Conservation (phyloP, 2,329 filamentous ascomycete species). For the Diaporthe velutina region DNA sequence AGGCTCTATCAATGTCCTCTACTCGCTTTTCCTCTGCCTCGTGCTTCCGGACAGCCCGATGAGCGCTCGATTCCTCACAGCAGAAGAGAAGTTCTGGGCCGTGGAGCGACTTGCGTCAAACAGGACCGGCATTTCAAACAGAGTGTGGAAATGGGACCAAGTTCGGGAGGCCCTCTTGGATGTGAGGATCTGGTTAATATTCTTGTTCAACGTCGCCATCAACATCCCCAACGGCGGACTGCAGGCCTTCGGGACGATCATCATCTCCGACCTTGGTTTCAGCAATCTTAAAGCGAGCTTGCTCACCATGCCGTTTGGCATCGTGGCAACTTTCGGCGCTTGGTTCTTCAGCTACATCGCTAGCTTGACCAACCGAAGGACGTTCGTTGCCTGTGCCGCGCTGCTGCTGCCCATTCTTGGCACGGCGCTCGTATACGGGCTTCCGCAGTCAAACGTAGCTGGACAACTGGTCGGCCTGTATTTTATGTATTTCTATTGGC, state of each 20-base stretch:
- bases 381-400: conserved; percentile 29
- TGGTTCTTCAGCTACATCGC: conserved; percentile 38
- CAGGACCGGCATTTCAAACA: conserved; percentile 52
- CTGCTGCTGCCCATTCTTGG: conserved; percentile 35
- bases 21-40: conserved; percentile 46
- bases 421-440: conserved; percentile 34
- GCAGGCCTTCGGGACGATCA: conserved; percentile 40
- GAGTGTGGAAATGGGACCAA: conserved; percentile 47
- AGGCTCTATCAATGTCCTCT: conserved; percentile 48
- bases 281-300: conserved; percentile 35
- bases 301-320: conserved; percentile 37
- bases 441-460: conserved; percentile 33
- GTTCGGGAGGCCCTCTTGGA: conserved; percentile 46
- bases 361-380: conserved; percentile 29
- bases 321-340: conserved; percentile 35
- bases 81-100: conserved; percentile 46
- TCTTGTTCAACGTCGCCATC: conserved; percentile 46
- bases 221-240: conserved; percentile 49
- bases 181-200: conserved; percentile 46
- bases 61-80: conserved; percentile 50
- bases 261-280: conserved; percentile 35
- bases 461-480: conserved; percentile 36
- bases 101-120: conserved; percentile 52
- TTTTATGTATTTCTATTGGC: conserved; percentile 40
- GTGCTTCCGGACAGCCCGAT: conserved; percentile 52